Conservation (phyloP, 208 protist genomes). For the Porcisia hertigi region DNA sequence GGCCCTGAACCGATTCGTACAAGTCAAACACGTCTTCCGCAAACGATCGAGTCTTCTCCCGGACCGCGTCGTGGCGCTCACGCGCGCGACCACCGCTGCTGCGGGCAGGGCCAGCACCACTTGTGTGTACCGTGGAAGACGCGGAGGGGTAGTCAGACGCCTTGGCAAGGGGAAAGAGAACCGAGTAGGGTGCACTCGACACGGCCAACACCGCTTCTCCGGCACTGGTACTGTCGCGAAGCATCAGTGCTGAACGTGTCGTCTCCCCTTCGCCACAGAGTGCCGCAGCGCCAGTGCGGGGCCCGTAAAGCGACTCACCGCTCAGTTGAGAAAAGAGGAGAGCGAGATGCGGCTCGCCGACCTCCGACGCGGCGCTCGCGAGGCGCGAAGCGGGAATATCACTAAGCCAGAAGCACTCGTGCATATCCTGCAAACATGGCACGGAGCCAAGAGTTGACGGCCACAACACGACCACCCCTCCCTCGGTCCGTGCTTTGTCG, state of each 20-base stretch:
- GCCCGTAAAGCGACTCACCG: conserved; percentile 59
- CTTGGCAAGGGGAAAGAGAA: conserved; percentile 50
- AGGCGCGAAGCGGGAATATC: conserved; percentile 58
- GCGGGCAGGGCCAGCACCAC: background rate
- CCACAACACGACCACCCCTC: background rate
- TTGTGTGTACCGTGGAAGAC: background rate
- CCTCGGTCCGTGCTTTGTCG: background rate
- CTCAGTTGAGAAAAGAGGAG: conserved; percentile 58
- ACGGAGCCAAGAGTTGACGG: conserved; percentile 36
- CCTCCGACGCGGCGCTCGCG: conserved; percentile 41
- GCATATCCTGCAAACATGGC: conserved; percentile 46
- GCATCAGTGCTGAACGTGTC: conserved; percentile 18
- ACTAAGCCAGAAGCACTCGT: conserved; percentile 57
- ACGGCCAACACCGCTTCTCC: background rate
- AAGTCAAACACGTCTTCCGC: conserved; percentile 17
- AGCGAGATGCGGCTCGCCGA: conserved; percentile 48
- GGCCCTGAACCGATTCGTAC: conserved; percentile 20
- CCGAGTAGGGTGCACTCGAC: conserved; percentile 34
- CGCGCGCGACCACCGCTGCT: conserved; percentile 21
- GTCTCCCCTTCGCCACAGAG: conserved; percentile 13
- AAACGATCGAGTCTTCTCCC: conserved; percentile 17
- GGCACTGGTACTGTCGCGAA: conserved; percentile 1
- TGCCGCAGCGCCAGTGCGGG: conserved; percentile 40
- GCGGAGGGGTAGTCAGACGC: conserved; percentile 6
- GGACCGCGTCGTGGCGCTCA: conserved; percentile 19